These are phyloP conservation scores for Linum tenue DNA, from an alignment of 345 rosid species.

Conservation along the genomic window DNA sequence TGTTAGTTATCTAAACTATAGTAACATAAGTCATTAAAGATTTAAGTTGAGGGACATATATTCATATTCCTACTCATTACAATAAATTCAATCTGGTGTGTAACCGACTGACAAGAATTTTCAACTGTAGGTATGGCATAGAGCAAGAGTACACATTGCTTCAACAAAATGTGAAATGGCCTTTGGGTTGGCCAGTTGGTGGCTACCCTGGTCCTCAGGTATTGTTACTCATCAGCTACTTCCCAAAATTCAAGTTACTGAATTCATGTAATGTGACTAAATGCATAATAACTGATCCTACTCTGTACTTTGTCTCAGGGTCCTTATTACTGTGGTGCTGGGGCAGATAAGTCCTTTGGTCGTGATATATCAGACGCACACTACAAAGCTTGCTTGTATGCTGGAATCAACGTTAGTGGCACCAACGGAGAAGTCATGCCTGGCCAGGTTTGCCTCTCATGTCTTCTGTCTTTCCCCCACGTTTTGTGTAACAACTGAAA, in stretches of 20 bases:
- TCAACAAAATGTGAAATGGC: slow-evolving; percentile 83
- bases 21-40: no score
- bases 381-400: slow-evolving; percentile 94
- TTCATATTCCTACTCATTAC: no score
- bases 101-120: neutral
- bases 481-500: neutral
- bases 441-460: slow-evolving; percentile 57
- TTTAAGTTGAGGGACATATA: no score
- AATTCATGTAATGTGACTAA: no score
- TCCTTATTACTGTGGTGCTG: slow-evolving; percentile 96
- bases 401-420: slow-evolving; percentile 88
- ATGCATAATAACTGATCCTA: neutral
- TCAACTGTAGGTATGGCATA: slow-evolving; percentile 61
- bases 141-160: slow-evolving; percentile 98
- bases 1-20: no score
- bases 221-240: slow-evolving; percentile 1
- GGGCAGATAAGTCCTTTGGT: slow-evolving; percentile 92
- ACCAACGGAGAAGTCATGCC: slow-evolving; percentile 99
- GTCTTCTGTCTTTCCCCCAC: neutral
- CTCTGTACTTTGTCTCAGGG: slow-evolving; percentile 40
- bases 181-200: slow-evolving; percentile 99
- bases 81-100: neutral
- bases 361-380: slow-evolving; percentile 98
- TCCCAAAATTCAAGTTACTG: neutral
- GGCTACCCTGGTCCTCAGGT: slow-evolving; percentile 98